Evolutionary conservation across 768 basidiomycete species (phyloP).

Genomic region (Calocera cornea): DNA sequence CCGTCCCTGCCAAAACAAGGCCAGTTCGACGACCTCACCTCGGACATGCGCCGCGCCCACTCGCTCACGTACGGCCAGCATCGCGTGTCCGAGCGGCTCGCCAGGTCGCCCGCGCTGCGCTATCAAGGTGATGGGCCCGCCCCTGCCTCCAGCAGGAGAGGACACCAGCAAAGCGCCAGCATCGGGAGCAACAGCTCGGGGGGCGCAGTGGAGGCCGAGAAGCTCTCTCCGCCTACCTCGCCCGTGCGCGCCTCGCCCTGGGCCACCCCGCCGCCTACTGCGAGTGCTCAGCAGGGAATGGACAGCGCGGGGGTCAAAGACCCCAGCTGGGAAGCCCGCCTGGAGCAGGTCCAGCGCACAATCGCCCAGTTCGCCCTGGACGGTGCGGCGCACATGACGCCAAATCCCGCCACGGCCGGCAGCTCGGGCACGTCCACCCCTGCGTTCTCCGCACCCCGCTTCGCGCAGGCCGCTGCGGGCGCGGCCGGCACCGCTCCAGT

Average conservation of each 20-base stretch:
- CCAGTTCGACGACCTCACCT: background rate
- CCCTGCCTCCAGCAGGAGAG: background rate
- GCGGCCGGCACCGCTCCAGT: background rate
- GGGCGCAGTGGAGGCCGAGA: background rate
- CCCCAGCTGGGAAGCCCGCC: background rate
- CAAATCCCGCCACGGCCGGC: background rate
- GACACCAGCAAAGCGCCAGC: background rate
- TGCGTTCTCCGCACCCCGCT: background rate
- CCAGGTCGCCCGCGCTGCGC: background rate
- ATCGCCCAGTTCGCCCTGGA: slow-evolving; percentile 2
- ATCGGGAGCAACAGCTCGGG: background rate
- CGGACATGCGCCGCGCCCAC: slow-evolving; percentile 1
- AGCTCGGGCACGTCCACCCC: background rate
- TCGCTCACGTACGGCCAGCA: background rate
- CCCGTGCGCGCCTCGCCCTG: background rate
- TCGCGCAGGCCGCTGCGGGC: background rate
- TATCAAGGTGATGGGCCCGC: background rate
- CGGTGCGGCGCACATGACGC: background rate
- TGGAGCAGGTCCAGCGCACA: background rate
- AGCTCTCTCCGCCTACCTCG: background rate
- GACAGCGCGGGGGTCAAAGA: background rate
- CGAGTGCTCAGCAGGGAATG: background rate
- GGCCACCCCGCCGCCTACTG: background rate
- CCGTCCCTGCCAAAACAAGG: background rate
- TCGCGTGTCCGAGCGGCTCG: background rate